Conservation (phyloP, 2,329 filamentous ascomycete genomes). For the Curvularia eragrostidis region DNA sequence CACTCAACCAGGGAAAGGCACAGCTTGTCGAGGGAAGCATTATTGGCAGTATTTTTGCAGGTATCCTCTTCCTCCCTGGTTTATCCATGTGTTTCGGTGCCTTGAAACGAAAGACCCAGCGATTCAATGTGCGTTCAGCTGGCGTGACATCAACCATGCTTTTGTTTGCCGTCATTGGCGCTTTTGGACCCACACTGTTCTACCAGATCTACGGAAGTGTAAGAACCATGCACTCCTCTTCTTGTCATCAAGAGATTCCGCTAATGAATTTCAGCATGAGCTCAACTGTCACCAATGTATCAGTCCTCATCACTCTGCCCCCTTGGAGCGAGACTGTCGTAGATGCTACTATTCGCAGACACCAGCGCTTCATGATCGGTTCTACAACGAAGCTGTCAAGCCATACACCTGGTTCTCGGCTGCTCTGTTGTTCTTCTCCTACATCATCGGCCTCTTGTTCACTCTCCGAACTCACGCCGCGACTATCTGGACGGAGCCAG, state of each 20-base stretch:
- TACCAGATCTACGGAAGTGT: constrained; percentile 97
- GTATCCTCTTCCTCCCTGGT: constrained; percentile 91
- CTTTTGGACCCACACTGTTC: constrained; percentile 94
- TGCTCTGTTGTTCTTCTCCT: constrained; percentile 85
- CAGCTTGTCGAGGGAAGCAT: constrained; percentile 95
- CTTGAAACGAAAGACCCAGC: constrained; percentile 95
- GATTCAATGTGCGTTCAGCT: constrained; percentile 95
- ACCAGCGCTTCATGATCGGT: constrained; percentile 82
- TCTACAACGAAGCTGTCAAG: constrained; percentile 88
- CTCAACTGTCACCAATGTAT: constrained; percentile 77
- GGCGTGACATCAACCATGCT: constrained; percentile 98
- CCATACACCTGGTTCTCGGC: constrained; percentile 94
- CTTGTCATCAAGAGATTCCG: background rate
- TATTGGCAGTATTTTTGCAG: constrained; percentile 96
- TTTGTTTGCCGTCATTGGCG: constrained; percentile 91
- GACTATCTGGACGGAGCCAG: constrained; percentile 89
- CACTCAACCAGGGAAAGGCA: constrained; percentile 88
- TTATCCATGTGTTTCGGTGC: constrained; percentile 99
- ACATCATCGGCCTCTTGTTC: constrained; percentile 92
- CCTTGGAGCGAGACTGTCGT: constrained; percentile 73
- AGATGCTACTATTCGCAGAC: constrained; percentile 93
- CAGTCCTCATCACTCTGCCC: constrained; percentile 58
- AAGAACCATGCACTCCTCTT: constrained; percentile 12
- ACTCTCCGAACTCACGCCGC: constrained; percentile 94
- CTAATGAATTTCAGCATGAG: constrained; percentile 71